These are phyloP conservation scores for Globisporangium cystogenes DNA, from an alignment of 352 stramenopile genomes.

Conservation along the genomic window DNA sequence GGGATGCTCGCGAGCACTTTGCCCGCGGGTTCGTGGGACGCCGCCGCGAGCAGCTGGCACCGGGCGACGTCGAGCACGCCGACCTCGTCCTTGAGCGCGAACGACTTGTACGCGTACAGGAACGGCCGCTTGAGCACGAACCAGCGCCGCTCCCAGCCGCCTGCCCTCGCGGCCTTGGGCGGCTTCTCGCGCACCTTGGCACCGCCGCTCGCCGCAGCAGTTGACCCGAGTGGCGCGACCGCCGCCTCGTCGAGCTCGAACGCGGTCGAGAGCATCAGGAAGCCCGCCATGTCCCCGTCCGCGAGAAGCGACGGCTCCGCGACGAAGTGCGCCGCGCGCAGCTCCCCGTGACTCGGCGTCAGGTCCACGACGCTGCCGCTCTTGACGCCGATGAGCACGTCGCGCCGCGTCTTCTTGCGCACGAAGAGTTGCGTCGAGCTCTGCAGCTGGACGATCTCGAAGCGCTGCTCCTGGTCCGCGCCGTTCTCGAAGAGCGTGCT, in stretches of 20 bases:
- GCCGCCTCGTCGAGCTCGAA: constrained; percentile 45
- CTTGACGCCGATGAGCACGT: constrained; percentile 38
- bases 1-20: constrained; percentile 20
- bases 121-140: constrained; percentile 80
- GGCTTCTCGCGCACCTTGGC: not conserved
- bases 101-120: constrained; percentile 69
- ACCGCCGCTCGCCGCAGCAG: not conserved
- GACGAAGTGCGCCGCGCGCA: constrained; percentile 33
- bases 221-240: constrained; percentile 14
- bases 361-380: constrained; percentile 30
- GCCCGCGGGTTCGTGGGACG: not conserved
- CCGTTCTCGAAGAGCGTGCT: constrained; percentile 26
- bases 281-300: constrained; percentile 60
- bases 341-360: not conserved
- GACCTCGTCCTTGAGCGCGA: constrained; percentile 55
- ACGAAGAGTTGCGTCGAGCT: constrained; percentile 28
- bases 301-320: constrained; percentile 47
- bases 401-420: constrained; percentile 35
- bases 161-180: too few relatives aligned
- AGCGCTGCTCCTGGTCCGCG: constrained; percentile 27
- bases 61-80: constrained; percentile 69
- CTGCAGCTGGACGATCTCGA: constrained; percentile 41
- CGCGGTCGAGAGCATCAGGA: constrained; percentile 60
- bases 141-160: constrained; percentile 63
- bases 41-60: constrained; percentile 43